Percentiles rank a stretch among this genome's conserved stretches.
These are phyloP conservation scores for Spencermartinsiella ligniputridi DNA, from an alignment of 1,139 yeast genomes.

Conservation along the genomic window DNA sequence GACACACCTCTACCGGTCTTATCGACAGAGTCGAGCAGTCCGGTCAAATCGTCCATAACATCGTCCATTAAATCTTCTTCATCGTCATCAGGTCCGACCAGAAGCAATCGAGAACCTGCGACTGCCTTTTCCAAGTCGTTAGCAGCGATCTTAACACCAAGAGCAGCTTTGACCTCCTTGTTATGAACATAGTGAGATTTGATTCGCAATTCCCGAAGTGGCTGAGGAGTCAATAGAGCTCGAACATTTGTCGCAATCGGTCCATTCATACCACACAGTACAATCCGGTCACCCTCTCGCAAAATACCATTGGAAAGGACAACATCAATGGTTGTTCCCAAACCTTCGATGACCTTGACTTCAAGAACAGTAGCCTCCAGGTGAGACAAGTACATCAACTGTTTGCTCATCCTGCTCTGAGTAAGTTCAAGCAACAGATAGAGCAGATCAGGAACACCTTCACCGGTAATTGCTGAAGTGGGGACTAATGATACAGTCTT, in stretches of 20 bases:
- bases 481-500: constrained; percentile 95
- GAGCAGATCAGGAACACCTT: constrained; percentile 98
- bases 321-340: constrained; percentile 98
- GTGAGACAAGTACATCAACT: constrained; percentile 90
- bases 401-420: constrained; percentile 98
- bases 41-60: constrained; percentile 97
- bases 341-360: constrained; percentile 98
- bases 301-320: constrained; percentile 92
- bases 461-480: constrained; percentile 98
- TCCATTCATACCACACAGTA: constrained; percentile 96
- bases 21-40: constrained; percentile 90
- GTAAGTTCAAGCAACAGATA: constrained; percentile 94
- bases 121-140: constrained; percentile 97
- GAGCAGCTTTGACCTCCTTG: constrained; percentile 97
- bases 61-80: constrained; percentile 98
- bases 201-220: constrained; percentile 90
- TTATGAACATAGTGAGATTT: constrained; percentile 93
- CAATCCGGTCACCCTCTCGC: constrained; percentile 91
- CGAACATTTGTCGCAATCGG: constrained; percentile 97
- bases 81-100: constrained; percentile 95
- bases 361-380: constrained; percentile 96
- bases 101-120: constrained; percentile 94
- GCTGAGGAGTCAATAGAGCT: constrained; percentile 96
- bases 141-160: constrained; percentile 98
- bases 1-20: constrained; percentile 94